Evolutionary conservation across 495 filamentous ascomycete genomes (phyloP).

Genomic region (Diplogelasinospora grovesii): DNA sequence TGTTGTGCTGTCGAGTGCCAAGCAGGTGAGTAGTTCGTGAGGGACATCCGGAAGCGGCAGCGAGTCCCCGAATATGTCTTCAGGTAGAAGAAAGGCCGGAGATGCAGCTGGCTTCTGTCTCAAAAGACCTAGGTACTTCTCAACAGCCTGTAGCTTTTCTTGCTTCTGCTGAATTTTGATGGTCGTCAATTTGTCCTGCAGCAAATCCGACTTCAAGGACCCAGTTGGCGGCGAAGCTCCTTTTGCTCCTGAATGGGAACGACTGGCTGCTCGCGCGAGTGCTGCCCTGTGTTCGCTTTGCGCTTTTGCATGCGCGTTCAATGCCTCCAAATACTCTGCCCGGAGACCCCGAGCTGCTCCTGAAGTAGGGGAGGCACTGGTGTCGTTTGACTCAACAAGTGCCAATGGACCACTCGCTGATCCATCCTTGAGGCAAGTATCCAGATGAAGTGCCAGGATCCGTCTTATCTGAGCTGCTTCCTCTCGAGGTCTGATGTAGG

Average conservation of each 20-base stretch:
- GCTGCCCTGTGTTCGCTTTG: conserved; percentile 40
- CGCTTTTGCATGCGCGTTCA: conserved; percentile 52
- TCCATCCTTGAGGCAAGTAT: conserved; percentile 23
- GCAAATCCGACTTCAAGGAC: conserved; percentile 19
- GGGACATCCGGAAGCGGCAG: conserved; percentile 42
- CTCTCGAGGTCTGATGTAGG: conserved; percentile 37
- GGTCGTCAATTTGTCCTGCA: conserved; percentile 43
- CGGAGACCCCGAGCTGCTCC: conserved; percentile 28
- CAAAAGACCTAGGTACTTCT: conserved; percentile 39
- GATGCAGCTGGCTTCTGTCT: conserved; percentile 48
- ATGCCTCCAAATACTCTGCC: conserved; percentile 50
- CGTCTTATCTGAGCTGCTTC: conserved; percentile 37
- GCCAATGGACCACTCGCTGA: conserved; percentile 29
- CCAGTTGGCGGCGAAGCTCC: not conserved
- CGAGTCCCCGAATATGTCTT: conserved; percentile 36
- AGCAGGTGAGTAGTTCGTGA: conserved; percentile 37
- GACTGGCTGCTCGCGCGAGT: conserved; percentile 17
- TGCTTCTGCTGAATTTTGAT: conserved; percentile 47
- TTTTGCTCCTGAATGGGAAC: conserved; percentile 8
- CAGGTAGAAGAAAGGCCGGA: conserved; percentile 40
- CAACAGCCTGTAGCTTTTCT: conserved; percentile 43
- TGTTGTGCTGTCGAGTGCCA: conserved; percentile 26
- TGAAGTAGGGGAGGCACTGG: conserved; percentile 13
- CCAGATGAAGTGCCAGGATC: conserved; percentile 33
- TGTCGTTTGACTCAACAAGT: conserved; percentile 24